phyloP scores from a whole-genome alignment of 305 asterid genomes.

The Solanum chacoense region DNA sequence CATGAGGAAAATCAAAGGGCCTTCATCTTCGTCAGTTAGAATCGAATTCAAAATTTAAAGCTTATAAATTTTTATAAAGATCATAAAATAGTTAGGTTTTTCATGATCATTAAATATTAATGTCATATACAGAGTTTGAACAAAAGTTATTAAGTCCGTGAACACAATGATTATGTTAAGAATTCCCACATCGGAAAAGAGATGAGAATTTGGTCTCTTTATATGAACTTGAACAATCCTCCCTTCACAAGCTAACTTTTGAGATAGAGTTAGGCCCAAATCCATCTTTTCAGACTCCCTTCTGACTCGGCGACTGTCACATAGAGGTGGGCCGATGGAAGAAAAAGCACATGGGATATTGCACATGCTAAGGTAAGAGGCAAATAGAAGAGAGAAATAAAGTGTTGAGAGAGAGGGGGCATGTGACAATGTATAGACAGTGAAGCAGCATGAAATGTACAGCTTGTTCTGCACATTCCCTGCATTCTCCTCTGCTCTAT shows the following conservation, averaged over 20 bases:
- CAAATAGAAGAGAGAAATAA: conserved; percentile 14
- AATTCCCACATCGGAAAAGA: too few relatives aligned
- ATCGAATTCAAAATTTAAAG: not conserved
- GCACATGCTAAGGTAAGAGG: conserved; percentile 36
- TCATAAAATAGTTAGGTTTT: too few relatives aligned
- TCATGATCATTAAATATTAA: not conserved
- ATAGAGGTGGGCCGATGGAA: not conserved
- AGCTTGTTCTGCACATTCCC: conserved; percentile 99
- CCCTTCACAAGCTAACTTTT: too few relatives aligned
- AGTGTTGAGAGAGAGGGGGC: conserved; percentile 18
- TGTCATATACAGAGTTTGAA: not conserved
- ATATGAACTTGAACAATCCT: too few relatives aligned
- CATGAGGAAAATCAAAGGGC: not conserved
- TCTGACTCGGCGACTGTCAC: not conserved
- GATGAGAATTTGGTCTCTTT: too few relatives aligned
- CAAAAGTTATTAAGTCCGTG: not conserved
- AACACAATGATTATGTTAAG: not conserved
- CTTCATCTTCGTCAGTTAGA: not conserved
- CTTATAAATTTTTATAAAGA: not conserved
- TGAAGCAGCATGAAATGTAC: conserved; percentile 66
- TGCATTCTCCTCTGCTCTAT: conserved; percentile 27
- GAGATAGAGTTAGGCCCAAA: too few relatives aligned
- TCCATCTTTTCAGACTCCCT: too few relatives aligned
- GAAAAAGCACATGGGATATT: conserved; percentile 9
- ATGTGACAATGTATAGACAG: conserved; percentile 72